phyloP scores from a whole-genome alignment of 192 early-diverging fungal genomes.

The Coemansia sp. region DNA sequence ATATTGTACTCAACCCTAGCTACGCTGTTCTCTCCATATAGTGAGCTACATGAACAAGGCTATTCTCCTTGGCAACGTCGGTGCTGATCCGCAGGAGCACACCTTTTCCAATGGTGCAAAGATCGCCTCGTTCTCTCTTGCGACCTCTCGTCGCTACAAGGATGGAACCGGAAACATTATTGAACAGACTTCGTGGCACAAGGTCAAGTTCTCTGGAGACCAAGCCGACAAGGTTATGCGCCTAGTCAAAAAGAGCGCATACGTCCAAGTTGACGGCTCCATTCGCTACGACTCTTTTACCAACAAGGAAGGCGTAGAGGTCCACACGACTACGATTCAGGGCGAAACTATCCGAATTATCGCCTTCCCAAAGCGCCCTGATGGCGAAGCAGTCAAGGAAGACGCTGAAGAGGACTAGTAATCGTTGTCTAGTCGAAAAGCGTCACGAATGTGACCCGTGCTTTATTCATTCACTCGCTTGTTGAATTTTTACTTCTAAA shows the following conservation, averaged over 20 bases:
- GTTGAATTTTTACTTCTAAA: too few relatives aligned
- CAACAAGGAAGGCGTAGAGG: conserved; percentile 64
- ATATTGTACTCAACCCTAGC: not conserved
- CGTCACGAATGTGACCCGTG: too few relatives aligned
- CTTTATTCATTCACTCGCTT: too few relatives aligned
- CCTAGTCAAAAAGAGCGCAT: conserved; percentile 63
- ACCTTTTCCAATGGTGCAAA: conserved; percentile 51
- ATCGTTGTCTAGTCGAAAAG: not conserved
- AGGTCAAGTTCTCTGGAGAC: conserved; percentile 50
- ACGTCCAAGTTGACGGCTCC: conserved; percentile 67
- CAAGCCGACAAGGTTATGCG: conserved; percentile 21
- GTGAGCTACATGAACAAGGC: conserved; percentile 62
- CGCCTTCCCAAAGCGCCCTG: conserved; percentile 39
- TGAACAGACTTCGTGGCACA: conserved; percentile 73
- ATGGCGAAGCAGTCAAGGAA: conserved; percentile 5
- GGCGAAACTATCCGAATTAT: conserved; percentile 29
- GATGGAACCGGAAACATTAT: conserved; percentile 68
- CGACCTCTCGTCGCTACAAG: conserved; percentile 64
- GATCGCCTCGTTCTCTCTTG: conserved; percentile 64
- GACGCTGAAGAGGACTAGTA: conserved; percentile 3
- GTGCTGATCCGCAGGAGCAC: conserved; percentile 59
- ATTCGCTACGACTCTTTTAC: conserved; percentile 66
- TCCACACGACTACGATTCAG: conserved; percentile 47
- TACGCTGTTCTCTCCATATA: not conserved
- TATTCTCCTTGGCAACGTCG: conserved; percentile 66